Conservation (phyloP, 1,284 basidiomycete species). For the Malassezia dermatis region DNA sequence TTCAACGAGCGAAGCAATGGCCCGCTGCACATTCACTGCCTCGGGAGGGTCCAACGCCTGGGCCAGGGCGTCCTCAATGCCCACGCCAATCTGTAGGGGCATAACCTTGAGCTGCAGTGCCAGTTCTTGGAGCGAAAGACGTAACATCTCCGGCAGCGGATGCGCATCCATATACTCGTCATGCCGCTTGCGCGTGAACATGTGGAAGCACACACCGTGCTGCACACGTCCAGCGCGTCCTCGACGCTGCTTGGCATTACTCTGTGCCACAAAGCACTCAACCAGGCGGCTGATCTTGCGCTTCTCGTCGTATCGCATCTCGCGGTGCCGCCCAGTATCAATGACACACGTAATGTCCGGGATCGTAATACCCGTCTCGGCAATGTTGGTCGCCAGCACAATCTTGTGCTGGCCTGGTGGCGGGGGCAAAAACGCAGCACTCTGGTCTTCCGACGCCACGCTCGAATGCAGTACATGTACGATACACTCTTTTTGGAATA, state of each 20-base stretch:
- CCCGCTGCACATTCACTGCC: constrained; percentile 77
- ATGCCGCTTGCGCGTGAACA: constrained; percentile 80
- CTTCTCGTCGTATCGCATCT: constrained; percentile 75
- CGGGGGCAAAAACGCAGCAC: constrained; percentile 77
- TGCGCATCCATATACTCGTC: constrained; percentile 74
- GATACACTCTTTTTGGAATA: constrained; percentile 54
- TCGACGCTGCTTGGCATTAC: constrained; percentile 83
- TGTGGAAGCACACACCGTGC: constrained; percentile 81
- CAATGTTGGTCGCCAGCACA: constrained; percentile 65
- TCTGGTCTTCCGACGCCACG: constrained; percentile 61
- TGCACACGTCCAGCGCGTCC: constrained; percentile 89
- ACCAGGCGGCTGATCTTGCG: constrained; percentile 84
- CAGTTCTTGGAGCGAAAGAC: constrained; percentile 84
- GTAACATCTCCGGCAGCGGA: constrained; percentile 89
- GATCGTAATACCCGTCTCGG: constrained; percentile 92
- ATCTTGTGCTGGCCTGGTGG: constrained; percentile 74
- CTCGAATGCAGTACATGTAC: constrained; percentile 86
- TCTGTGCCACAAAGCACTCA: constrained; percentile 83
- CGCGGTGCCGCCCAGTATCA: constrained; percentile 76
- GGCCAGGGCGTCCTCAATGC: constrained; percentile 77
- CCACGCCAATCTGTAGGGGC: constrained; percentile 70
- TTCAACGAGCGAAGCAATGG: constrained; percentile 81
- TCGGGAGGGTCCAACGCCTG: constrained; percentile 82
- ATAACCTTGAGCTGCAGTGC: constrained; percentile 94
- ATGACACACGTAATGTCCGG: constrained; percentile 97